These are phyloP conservation scores for Hemileccinum rubropunctum DNA, from an alignment of 768 basidiomycete species.

Conservation along the genomic window DNA sequence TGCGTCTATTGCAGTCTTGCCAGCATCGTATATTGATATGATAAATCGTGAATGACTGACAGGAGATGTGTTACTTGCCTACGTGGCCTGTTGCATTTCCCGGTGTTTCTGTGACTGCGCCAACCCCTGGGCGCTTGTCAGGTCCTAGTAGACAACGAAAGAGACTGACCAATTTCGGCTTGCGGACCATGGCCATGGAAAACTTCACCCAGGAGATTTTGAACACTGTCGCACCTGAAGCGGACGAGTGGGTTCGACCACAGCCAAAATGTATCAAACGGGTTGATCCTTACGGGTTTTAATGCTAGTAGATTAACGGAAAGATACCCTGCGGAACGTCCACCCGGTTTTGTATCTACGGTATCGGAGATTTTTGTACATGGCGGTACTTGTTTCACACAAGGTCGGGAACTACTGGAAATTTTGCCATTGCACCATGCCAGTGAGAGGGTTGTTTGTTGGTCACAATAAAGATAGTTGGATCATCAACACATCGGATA, in stretches of 20 bases:
- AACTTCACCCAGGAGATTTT: neutral
- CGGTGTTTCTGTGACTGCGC: neutral
- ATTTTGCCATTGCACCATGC: too few species aligned
- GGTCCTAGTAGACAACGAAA: neutral
- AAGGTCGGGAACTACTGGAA: too few species aligned
- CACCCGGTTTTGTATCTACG: too few species aligned
- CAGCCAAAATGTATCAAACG: neutral
- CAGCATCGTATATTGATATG: too few species aligned
- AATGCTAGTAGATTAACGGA: too few species aligned
- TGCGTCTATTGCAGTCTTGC: slow-evolving; percentile 18
- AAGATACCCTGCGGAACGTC: too few species aligned
- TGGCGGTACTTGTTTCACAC: too few species aligned
- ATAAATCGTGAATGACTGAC: neutral
- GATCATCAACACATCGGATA: too few species aligned
- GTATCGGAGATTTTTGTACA: too few species aligned
- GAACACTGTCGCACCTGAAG: neutral
- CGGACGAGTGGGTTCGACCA: neutral
- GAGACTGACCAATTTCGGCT: neutral
- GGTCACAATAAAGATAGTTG: too few species aligned
- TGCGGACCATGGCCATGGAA: neutral
- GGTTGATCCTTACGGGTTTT: neutral
- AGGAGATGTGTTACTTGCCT: neutral
- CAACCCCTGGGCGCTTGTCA: neutral
- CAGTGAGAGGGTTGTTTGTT: too few species aligned
- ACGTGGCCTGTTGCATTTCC: neutral